Evolutionary conservation across 805 yeast genomes (phyloP).

Genomic region (Metschnikowia henanensis): DNA sequence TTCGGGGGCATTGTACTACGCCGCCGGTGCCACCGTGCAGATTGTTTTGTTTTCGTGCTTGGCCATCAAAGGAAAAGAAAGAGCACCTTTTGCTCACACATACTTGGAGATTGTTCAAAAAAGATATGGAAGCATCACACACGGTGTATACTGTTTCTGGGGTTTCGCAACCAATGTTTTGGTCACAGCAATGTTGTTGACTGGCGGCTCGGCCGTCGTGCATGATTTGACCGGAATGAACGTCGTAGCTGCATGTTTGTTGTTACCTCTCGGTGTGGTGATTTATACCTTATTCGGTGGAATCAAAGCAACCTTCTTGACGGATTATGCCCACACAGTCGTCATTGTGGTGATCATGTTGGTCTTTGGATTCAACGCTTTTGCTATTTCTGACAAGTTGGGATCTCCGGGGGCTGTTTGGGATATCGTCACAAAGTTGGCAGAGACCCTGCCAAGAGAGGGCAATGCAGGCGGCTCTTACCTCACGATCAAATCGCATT

Average conservation of each 20-base stretch:
- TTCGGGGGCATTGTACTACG: constrained; percentile 79
- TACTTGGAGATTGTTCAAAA: constrained; percentile 81
- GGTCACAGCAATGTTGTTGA: constrained; percentile 88
- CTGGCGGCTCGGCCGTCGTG: constrained; percentile 89
- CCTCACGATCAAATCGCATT: constrained; percentile 80
- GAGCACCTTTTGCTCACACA: constrained; percentile 92
- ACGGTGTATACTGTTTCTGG: constrained; percentile 68
- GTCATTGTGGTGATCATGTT: constrained; percentile 75
- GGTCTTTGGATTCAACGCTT: constrained; percentile 78
- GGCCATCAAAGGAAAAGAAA: constrained; percentile 85
- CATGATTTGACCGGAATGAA: constrained; percentile 80
- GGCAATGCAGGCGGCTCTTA: constrained; percentile 89
- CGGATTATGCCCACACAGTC: constrained; percentile 45
- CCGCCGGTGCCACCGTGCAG: constrained; percentile 90
- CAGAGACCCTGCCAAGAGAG: constrained; percentile 57
- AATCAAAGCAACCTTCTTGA: constrained; percentile 46
- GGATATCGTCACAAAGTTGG: constrained; percentile 67
- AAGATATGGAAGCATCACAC: constrained; percentile 79
- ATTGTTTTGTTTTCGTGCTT: constrained; percentile 81
- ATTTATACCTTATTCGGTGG: constrained; percentile 45
- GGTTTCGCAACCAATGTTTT: constrained; percentile 86
- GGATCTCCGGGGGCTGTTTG: constrained; percentile 86
- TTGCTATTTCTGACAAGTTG: constrained; percentile 62
- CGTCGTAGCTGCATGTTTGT: constrained; percentile 76
- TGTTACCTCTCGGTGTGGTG: constrained; percentile 78